phyloP scores from a whole-genome alignment of 352 stramenopile species.

The Peronospora belbahrii region DNA sequence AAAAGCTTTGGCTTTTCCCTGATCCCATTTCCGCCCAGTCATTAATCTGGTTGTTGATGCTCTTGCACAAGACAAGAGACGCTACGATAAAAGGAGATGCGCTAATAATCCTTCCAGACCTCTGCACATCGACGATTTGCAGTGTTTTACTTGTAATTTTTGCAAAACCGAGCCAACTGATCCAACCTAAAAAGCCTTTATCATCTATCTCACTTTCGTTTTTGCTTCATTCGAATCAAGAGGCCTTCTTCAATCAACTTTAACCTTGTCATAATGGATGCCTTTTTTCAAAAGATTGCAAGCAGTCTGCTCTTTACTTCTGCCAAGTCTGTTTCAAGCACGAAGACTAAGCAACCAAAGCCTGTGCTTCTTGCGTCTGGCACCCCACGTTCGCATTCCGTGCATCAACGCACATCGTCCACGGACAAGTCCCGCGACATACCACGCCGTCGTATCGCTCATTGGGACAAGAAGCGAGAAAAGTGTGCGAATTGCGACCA shows the following conservation, averaged over 20 bases:
- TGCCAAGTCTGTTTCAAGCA: slow-evolving; percentile 15
- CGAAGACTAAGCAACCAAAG: slow-evolving; percentile 21
- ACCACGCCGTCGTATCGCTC: slow-evolving; percentile 40
- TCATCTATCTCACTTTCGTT: slow-evolving; percentile 27
- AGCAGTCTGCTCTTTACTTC: slow-evolving; percentile 26
- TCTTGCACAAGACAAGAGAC: slow-evolving; percentile 10
- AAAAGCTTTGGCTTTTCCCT: no score
- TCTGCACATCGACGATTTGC: not conserved
- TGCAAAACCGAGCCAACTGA: not conserved
- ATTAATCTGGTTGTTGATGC: not conserved
- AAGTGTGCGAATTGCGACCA: slow-evolving; percentile 79
- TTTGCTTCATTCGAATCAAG: slow-evolving; percentile 30
- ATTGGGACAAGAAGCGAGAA: slow-evolving; percentile 83
- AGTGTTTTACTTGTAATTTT: not conserved
- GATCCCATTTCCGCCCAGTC: no score
- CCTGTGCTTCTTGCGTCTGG: slow-evolving; percentile 16
- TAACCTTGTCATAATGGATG: slow-evolving; percentile 32
- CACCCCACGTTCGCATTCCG: slow-evolving; percentile 8
- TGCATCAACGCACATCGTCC: slow-evolving; percentile 36
- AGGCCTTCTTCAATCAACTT: slow-evolving; percentile 1
- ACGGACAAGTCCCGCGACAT: slow-evolving; percentile 25
- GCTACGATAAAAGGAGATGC: slow-evolving; percentile 16
- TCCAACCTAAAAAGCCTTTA: slow-evolving; percentile 3
- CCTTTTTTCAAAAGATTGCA: slow-evolving; percentile 31
- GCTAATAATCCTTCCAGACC: slow-evolving; percentile 21